Percentiles rank a stretch among this genome's conserved stretches.
These are phyloP conservation scores for Gardenia jasminoides DNA, from an alignment of 257 asterid genomes.

Conservation along the genomic window DNA sequence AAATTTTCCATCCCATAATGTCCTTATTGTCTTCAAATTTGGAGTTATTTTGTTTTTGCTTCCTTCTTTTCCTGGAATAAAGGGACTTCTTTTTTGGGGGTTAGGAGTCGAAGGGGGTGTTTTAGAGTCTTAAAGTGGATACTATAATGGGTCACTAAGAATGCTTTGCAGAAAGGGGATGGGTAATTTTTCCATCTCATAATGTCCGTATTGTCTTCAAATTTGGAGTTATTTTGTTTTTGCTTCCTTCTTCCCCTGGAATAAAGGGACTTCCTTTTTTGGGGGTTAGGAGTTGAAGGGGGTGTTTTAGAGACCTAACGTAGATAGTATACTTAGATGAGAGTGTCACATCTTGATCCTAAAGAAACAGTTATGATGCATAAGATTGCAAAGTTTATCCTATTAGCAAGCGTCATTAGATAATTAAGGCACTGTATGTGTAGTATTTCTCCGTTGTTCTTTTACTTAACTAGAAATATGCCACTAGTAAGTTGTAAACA, in stretches of 20 bases:
- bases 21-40: not conserved
- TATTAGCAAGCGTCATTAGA: not conserved
- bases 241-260: not conserved
- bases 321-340: not conserved
- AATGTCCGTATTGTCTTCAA: not conserved
- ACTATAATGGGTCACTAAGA: too few species aligned
- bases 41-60: not conserved
- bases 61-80: not conserved
- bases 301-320: not conserved
- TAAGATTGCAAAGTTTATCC: too few species aligned
- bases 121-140: not conserved
- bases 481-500: not conserved
- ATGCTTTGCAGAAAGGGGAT: conserved; percentile 83
- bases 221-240: not conserved
- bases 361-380: not conserved
- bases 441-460: not conserved
- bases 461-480: not conserved
- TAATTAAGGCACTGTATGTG: not conserved
- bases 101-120: not conserved
- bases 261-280: not conserved
- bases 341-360: not conserved
- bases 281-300: not conserved
- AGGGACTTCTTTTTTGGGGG: not conserved
- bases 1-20: not conserved
- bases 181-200: conserved; percentile 42